Percentiles rank a stretch among this genome's conserved stretches.
Conservation (phyloP, 768 basidiomycete species). For the Steccherinum ochraceum region DNA sequence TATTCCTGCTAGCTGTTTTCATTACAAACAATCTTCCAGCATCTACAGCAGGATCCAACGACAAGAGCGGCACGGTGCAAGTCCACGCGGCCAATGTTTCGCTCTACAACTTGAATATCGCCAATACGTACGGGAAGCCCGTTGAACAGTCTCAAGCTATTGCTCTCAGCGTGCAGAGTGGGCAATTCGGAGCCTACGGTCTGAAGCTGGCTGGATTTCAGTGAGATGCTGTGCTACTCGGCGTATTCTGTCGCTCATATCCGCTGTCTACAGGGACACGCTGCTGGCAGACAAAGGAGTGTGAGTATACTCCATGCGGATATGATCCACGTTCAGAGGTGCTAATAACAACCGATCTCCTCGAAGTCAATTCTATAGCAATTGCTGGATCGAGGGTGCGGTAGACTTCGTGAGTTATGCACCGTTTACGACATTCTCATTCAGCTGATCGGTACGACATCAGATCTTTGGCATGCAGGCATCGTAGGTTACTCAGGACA, state of each 20-base stretch:
- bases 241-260: background rate
- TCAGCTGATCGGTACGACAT: background rate
- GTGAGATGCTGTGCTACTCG: constrained; percentile 4
- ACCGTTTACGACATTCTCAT: background rate
- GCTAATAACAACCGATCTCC: background rate
- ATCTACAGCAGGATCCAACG: constrained; percentile 18
- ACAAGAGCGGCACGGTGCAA: constrained; percentile 19
- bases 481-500: constrained; percentile 14
- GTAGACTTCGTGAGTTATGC: constrained; percentile 16
- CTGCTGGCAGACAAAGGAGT: constrained; percentile 16
- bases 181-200: constrained; percentile 17
- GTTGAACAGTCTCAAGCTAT: constrained; percentile 16
- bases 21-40: constrained; percentile 19
- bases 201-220: constrained; percentile 17
- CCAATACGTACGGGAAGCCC: constrained; percentile 18
- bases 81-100: constrained; percentile 17
- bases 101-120: constrained; percentile 20
- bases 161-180: constrained; percentile 16
- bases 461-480: constrained; percentile 18
- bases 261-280: constrained; percentile 11
- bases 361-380: constrained; percentile 18
- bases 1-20: constrained; percentile 13
- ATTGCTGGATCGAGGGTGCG: constrained; percentile 20
- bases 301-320: constrained; percentile 7
- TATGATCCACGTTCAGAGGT: background rate